A percentile compares a stretch with the other conserved stretches of the same genome.
Conservation (phyloP, 2,329 filamentous ascomycete species). For the Ophiocordyceps robertsii region DNA sequence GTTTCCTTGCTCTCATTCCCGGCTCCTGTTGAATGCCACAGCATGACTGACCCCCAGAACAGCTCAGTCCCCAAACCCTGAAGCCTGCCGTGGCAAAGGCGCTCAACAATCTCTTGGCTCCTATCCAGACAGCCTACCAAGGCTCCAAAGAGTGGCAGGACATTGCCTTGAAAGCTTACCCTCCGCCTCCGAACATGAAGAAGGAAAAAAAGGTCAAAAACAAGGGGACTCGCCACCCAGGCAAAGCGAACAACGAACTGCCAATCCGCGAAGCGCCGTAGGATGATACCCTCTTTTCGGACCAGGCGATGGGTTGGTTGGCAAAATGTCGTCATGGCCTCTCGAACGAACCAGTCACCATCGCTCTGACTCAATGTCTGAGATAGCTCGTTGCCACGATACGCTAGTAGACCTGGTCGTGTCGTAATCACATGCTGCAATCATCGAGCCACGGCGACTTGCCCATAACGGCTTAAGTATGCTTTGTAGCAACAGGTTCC, state of each 20-base stretch:
- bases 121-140: slow-evolving; percentile 64
- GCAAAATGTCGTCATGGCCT: too few relatives aligned
- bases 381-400: too few relatives aligned
- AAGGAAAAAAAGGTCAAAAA: slow-evolving; percentile 70
- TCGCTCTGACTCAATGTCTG: too few relatives aligned
- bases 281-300: neutral
- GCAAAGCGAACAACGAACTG: slow-evolving; percentile 9
- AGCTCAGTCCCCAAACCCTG: slow-evolving; percentile 69
- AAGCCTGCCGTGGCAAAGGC: slow-evolving; percentile 72
- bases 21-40: too few relatives aligned
- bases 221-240: slow-evolving; percentile 53
- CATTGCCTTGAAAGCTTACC: slow-evolving; percentile 63
- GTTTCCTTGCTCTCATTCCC: slow-evolving; percentile 13
- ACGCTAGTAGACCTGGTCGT: too few relatives aligned
- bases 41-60: neutral
- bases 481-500: too few relatives aligned
- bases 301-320: too few relatives aligned
- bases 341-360: too few relatives aligned
- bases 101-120: slow-evolving; percentile 59
- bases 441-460: too few relatives aligned
- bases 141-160: slow-evolving; percentile 64
- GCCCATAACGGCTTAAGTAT: too few relatives aligned
- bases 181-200: slow-evolving; percentile 41
- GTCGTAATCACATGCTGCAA: too few relatives aligned
- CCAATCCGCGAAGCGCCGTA: slow-evolving; percentile 1